Conservation (phyloP, 73 alveolate genomes). For the Breviolum minutum region DNA sequence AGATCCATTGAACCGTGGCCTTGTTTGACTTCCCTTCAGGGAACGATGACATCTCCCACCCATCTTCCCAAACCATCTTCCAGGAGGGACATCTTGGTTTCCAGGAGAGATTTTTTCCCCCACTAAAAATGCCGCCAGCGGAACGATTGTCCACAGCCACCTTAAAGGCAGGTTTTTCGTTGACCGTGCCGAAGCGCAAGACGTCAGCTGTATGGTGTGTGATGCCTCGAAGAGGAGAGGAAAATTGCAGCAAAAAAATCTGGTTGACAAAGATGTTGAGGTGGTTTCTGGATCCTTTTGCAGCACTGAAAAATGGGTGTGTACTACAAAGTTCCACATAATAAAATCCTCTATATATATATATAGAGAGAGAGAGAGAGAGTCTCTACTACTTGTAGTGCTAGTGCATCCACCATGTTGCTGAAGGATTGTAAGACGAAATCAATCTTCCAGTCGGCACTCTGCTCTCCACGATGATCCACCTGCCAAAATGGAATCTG, state of each 20-base stretch:
- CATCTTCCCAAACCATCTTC: too few relatives aligned
- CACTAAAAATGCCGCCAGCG: not conserved
- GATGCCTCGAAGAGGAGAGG: not conserved
- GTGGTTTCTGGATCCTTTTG: too few relatives aligned
- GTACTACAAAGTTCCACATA: too few relatives aligned
- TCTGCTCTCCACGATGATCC: constrained; percentile 29
- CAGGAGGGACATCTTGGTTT: too few relatives aligned
- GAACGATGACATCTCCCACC: too few relatives aligned
- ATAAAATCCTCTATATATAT: too few relatives aligned
- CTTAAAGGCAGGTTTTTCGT: constrained; percentile 12
- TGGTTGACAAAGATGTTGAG: too few relatives aligned
- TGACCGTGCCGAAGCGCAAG: constrained; percentile 23
- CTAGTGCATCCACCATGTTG: not conserved
- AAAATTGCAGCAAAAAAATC: too few relatives aligned
- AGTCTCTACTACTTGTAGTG: too few relatives aligned
- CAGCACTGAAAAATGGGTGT: too few relatives aligned
- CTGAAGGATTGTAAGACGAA: constrained; percentile 26
- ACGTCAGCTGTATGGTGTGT: not conserved
- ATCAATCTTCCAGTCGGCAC: constrained; percentile 18
- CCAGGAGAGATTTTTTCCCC: not conserved
- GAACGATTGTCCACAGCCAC: constrained; percentile 3
- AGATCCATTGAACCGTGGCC: not conserved
- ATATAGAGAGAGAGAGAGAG: too few relatives aligned
- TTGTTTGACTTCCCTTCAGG: too few relatives aligned
- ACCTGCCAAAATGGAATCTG: not conserved